Evolutionary conservation across 495 filamentous ascomycete species (phyloP).

Genomic region (Penicillium longicatenatum): DNA sequence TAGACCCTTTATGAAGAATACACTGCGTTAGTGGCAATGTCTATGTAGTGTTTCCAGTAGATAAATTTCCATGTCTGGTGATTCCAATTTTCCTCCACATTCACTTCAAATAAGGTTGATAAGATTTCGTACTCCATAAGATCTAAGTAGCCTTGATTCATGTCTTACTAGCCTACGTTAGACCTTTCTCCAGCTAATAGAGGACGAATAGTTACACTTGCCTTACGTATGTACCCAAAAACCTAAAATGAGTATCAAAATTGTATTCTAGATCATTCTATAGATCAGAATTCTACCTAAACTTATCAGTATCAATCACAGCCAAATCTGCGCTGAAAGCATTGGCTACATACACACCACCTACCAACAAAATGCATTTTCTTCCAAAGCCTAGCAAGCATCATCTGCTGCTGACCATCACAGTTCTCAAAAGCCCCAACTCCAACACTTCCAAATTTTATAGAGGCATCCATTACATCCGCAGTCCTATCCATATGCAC

Average conservation of each 20-base stretch:
- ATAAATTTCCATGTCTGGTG: neutral
- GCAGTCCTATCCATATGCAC: neutral
- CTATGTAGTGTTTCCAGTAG: neutral
- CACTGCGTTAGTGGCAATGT: constrained; percentile 5
- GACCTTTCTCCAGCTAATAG: too few relatives aligned
- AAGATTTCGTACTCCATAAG: too few relatives aligned
- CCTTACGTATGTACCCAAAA: too few relatives aligned
- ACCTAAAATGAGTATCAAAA: too few relatives aligned
- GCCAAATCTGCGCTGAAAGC: neutral
- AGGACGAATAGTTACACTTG: too few relatives aligned
- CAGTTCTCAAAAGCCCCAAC: neutral
- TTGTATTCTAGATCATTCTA: too few relatives aligned
- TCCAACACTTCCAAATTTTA: too few relatives aligned
- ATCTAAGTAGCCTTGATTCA: too few relatives aligned
- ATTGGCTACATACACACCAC: neutral
- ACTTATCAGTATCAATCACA: neutral
- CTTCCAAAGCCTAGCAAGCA: neutral
- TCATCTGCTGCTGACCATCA: neutral
- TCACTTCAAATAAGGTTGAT: too few relatives aligned
- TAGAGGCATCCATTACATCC: neutral
- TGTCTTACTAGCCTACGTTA: too few relatives aligned
- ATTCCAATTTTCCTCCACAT: neutral
- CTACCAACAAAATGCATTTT: neutral
- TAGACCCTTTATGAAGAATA: constrained; percentile 32
- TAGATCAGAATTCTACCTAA: neutral